Evolutionary conservation across 129 eudicot species (phyloP), one percentile per base, ranked within the genome.

Genomic region (Pulicaria dysenterica): DNA sequence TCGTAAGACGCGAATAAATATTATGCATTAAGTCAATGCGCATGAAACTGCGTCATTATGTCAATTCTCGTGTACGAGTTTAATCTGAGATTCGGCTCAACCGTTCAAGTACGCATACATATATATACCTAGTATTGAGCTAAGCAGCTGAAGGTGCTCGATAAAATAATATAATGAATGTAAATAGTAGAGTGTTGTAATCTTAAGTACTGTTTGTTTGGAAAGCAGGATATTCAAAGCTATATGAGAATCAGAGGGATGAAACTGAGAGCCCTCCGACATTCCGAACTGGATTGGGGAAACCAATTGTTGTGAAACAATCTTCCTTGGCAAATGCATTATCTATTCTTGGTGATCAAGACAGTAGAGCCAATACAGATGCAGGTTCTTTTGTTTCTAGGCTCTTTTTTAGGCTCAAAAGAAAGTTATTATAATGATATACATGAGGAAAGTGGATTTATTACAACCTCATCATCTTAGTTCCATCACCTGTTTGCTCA

Each of bases 201-300:
- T 58, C 13, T 24, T 24, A 34, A 74, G 31, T 17, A 40, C 56
- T 81, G 64, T 19, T 75, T 79, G 36, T 58, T 73, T 34, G 46
- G 7, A 64, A 48, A n/a, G 36, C 82, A 89, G 98, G 91, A 56
- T 80, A 72, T 82, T 79, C 88, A 45, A 70, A 61, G 67, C 65
- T 84, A 48, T n/a, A 39, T 11, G 83, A 85, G 74, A 73, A 66
- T 66, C 70, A 64, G 51, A 67, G 59, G 55, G 77, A 53, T 31
- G 73, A 47, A 49, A 7, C 34, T 59, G 68, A 76, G 65, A 73
- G 51, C 31, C 44, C 73, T 42, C 86, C 90, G 1, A 76, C 81
- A 58, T 88, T 91, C 54, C 78, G 77, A 39, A 92, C 86, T 37
- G 98, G 87, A 73, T 80, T 67, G 64, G 92, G 91, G 61, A 87